Base-by-base conservation (phyloP, 768 basidiomycete species). In the Termitomyces bulborhizus region DNA sequence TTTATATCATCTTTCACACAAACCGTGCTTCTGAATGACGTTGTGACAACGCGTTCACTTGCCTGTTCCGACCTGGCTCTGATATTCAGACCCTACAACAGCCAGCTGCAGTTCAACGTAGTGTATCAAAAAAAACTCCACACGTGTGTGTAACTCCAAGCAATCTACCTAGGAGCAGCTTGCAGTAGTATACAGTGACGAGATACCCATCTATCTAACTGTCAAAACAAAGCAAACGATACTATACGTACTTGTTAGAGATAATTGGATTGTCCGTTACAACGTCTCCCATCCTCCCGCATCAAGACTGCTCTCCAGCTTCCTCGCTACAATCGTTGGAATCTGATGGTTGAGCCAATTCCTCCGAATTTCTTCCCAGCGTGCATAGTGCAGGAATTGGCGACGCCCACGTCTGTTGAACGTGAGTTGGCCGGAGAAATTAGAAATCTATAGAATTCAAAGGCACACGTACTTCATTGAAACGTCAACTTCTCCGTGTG, bases 221-320 rank as follows among this genome's bases (percentile, higher is more conserved):
- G 51, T 52, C 29, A 34, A 41, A 41, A 52, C 29, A 46, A 44
- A 46, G 34, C 43, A 44, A 53, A 53, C 7, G 18, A 31, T 32
- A 34, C 18, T 42, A 51, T 43, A 24, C 18, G 34, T 44, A 26
- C 27, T 46, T 53, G 26, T 37, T 46, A 46, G 43, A 53, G 40
- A 44, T 53, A 37, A 21, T 29, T 39, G 44, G 6, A 53, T 31
- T 34, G 9, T 53, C 21, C 21, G 24, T 71, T 68, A 95, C 47
- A 96, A 69, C 55, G 86, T 88, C 64, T 91, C 90, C 95, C 94
- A 98, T 21, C 94, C 94, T n/a, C 95, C 93, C 31, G 80, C 85
- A 66, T 97, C 95, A 15, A 92, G 78, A 13, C 83, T 84, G 59
- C 89, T 81, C 67, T 98, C 96, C 56, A 98, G 65, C 67, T 90